These are phyloP conservation scores for Pseudophaeomoniella oleicola DNA, from an alignment of 2,329 filamentous ascomycete genomes.

Conservation along the genomic window DNA sequence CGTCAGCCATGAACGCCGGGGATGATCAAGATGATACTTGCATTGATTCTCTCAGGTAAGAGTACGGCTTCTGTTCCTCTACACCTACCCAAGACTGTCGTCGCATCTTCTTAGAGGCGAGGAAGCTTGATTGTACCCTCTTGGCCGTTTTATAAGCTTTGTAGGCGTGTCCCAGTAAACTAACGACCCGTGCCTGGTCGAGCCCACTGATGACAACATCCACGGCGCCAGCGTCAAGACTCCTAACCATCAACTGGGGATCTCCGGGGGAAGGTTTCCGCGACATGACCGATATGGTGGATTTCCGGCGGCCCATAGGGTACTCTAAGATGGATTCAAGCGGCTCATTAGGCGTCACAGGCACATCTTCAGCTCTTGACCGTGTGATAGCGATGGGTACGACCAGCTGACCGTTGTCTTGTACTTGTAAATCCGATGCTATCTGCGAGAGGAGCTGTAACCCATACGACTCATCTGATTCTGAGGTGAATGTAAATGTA, in stretches of 20 bases:
- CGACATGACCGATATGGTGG: background rate
- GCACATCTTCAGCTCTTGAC: slow-evolving; percentile 12
- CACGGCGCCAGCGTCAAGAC: slow-evolving; percentile 70
- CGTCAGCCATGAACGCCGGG: too few relatives aligned
- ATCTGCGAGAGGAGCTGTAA: slow-evolving; percentile 32
- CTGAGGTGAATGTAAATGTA: slow-evolving; percentile 27
- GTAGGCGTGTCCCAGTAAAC: slow-evolving; percentile 71
- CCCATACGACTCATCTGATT: slow-evolving; percentile 32
- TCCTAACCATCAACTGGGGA: slow-evolving; percentile 47
- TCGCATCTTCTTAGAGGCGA: slow-evolving; percentile 58
- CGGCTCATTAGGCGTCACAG: slow-evolving; percentile 25
- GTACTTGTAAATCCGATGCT: slow-evolving; percentile 33
- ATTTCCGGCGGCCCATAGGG: background rate
- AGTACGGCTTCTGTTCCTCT: slow-evolving; percentile 70
- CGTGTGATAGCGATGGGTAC: slow-evolving; percentile 34
- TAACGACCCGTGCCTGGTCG: slow-evolving; percentile 56
- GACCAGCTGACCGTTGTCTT: slow-evolving; percentile 32
- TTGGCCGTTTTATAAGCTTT: slow-evolving; percentile 62
- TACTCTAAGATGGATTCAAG: slow-evolving; percentile 8
- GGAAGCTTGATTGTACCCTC: slow-evolving; percentile 55
- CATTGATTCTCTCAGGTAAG: slow-evolving; percentile 85
- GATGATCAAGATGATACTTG: slow-evolving; percentile 14
- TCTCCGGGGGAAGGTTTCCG: slow-evolving; percentile 6
- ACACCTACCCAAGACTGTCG: slow-evolving; percentile 89
- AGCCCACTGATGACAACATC: slow-evolving; percentile 77